These are phyloP conservation scores for Amaranthus cruentus DNA, from an alignment of 148 eudicot genomes.

Conservation along the genomic window DNA sequence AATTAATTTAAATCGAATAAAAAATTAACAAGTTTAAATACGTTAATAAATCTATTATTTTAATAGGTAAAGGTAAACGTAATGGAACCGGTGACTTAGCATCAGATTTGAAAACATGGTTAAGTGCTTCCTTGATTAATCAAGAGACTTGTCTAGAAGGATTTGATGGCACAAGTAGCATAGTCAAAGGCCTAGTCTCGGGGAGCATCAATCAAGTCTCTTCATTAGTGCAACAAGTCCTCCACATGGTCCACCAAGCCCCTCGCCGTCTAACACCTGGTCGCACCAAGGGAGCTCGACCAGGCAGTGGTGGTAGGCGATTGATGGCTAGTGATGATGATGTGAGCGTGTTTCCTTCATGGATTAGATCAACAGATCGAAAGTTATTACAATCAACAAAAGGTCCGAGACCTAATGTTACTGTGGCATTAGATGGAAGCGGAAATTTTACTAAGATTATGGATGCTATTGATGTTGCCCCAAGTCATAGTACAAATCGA, in stretches of 20 bases:
- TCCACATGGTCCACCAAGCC: constrained; percentile 42
- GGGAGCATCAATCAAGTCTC: constrained; percentile 50
- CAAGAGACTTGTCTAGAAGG: constrained; percentile 88
- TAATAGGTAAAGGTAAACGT: constrained; percentile 47
- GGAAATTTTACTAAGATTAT: constrained; percentile 51
- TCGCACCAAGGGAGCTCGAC: constrained; percentile 2
- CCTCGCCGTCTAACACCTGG: constrained; percentile 19
- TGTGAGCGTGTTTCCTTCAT: constrained; percentile 37
- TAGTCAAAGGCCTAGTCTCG: constrained; percentile 42
- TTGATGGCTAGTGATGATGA: neutral
- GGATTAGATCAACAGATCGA: constrained; percentile 50
- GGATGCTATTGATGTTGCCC: constrained; percentile 56
- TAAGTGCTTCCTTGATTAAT: constrained; percentile 60
- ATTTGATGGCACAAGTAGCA: constrained; percentile 56
- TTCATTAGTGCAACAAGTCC: constrained; percentile 46
- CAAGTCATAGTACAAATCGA: constrained; percentile 36
- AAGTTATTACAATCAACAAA: constrained; percentile 44
- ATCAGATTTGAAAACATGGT: constrained; percentile 66
- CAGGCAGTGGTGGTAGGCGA: constrained; percentile 28
- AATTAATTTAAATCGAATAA: neutral
- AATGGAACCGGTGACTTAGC: constrained; percentile 57
- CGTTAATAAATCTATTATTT: too few relatives aligned
- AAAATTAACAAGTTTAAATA: too few relatives aligned
- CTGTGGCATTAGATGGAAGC: constrained; percentile 67
- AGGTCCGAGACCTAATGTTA: constrained; percentile 32